Percentiles rank a stretch among this genome's conserved stretches.
These are phyloP conservation scores for Rehmannia glutinosa DNA, from an alignment of 257 asterid genomes.

Conservation along the genomic window DNA sequence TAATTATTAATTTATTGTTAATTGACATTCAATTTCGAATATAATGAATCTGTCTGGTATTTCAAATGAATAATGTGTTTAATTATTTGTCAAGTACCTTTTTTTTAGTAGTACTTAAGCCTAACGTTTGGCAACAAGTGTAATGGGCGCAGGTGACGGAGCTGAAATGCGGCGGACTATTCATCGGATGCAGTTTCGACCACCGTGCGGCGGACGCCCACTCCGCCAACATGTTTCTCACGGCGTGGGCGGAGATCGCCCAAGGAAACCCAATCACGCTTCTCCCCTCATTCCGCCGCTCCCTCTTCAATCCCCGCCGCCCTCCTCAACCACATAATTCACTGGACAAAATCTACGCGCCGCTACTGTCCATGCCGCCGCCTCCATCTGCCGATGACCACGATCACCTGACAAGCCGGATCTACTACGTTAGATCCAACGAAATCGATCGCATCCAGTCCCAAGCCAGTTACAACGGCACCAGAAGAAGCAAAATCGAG, in stretches of 20 bases:
- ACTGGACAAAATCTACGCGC: slow-evolving; percentile 31
- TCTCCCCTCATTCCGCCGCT: slow-evolving; percentile 49
- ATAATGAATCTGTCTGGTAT: no score
- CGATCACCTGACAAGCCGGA: slow-evolving; percentile 29
- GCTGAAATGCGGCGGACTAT: slow-evolving; percentile 54
- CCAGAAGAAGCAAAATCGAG: slow-evolving; percentile 37
- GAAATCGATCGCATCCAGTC: slow-evolving; percentile 42
- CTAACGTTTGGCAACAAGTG: neutral
- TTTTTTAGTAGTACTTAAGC: no score
- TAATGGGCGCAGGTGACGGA: slow-evolving; percentile 39
- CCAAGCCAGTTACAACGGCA: slow-evolving; percentile 26
- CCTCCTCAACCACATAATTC: slow-evolving; percentile 30
- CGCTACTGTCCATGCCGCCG: slow-evolving; percentile 29
- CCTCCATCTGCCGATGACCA: slow-evolving; percentile 2
- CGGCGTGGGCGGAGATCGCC: slow-evolving; percentile 48
- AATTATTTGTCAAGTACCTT: no score
- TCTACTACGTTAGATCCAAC: slow-evolving; percentile 33
- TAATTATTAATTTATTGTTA: no score
- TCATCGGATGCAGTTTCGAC: slow-evolving; percentile 59
- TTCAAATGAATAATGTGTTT: no score
- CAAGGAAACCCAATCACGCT: slow-evolving; percentile 19
- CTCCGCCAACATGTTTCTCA: slow-evolving; percentile 57
- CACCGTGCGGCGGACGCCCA: slow-evolving; percentile 55
- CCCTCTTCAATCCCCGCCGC: slow-evolving; percentile 44
- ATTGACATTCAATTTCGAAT: no score